A percentile compares a stretch with the other conserved stretches of the same genome.
Evolutionary conservation across 192 early-diverging fungal species (phyloP).

Genomic region (Linnemannia hyalina): DNA sequence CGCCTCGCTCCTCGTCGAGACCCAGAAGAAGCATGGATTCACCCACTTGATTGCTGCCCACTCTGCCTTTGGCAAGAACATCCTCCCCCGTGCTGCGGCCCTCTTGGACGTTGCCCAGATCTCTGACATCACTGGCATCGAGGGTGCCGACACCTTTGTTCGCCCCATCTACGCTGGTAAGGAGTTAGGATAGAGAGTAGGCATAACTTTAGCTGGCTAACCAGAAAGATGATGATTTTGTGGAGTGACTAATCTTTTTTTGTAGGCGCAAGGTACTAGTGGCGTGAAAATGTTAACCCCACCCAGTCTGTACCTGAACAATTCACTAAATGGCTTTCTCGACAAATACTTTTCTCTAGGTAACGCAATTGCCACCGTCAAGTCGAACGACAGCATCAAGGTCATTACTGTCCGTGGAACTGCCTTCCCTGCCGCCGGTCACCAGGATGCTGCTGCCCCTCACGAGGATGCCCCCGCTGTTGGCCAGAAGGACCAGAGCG

Average conservation of each 20-base stretch:
- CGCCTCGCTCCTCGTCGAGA: constrained; percentile 79
- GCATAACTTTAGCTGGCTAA: not conserved
- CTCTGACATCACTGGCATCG: constrained; percentile 89
- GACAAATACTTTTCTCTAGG: constrained; percentile 56
- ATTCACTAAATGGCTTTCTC: not conserved
- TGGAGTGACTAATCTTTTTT: constrained; percentile 14
- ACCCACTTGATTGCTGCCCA: constrained; percentile 92
- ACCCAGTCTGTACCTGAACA: not conserved
- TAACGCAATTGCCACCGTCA: constrained; percentile 97
- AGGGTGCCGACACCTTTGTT: constrained; percentile 89
- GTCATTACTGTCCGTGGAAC: constrained; percentile 91
- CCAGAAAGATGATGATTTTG: not conserved
- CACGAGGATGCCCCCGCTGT: constrained; percentile 79
- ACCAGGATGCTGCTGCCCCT: constrained; percentile 67
- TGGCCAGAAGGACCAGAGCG: constrained; percentile 64
- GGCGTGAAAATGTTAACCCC: not conserved
- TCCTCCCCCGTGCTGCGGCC: constrained; percentile 94
- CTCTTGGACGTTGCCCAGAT: constrained; percentile 91
- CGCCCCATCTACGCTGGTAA: constrained; percentile 97
- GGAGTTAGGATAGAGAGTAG: not conserved
- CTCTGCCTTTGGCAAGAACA: constrained; percentile 93
- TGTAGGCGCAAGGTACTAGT: not conserved
- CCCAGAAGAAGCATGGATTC: constrained; percentile 77
- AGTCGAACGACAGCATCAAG: constrained; percentile 89
- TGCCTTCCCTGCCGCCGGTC: constrained; percentile 80